Conservation (phyloP, 306 rosid species). For the Herpetospermum pedunculosum region DNA sequence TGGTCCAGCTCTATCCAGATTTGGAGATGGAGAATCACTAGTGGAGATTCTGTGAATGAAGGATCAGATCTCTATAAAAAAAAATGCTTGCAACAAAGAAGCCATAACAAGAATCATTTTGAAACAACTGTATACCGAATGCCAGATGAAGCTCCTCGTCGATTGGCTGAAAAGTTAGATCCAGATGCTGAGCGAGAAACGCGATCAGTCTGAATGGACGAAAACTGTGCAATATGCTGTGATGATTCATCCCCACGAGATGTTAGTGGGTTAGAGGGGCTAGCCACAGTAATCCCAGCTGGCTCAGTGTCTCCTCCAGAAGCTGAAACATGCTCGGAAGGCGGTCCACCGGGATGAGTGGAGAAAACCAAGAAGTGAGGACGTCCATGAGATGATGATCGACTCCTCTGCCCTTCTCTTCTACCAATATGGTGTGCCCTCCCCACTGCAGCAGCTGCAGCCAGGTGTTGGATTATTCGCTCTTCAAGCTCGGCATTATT, state of each 20-base stretch:
- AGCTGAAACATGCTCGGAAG: conserved; percentile 25
- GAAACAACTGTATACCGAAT: conserved; percentile 31
- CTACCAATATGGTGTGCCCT: conserved; percentile 50
- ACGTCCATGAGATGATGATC: conserved; percentile 44
- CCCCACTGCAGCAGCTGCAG: conserved; percentile 78
- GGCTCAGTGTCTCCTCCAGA: conserved; percentile 34
- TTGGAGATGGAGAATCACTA: conserved; percentile 26
- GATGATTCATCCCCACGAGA: conserved; percentile 32
- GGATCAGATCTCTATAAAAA: background rate
- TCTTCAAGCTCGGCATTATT: conserved; percentile 58
- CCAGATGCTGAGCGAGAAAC: conserved; percentile 36
- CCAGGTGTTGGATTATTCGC: conserved; percentile 71
- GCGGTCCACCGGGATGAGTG: conserved; percentile 34
- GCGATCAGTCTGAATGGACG: conserved; percentile 23
- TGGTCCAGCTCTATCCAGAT: conserved; percentile 56
- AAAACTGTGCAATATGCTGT: conserved; percentile 22
- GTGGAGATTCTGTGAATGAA: conserved; percentile 28
- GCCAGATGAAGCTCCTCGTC: conserved; percentile 22
- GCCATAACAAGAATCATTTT: background rate
- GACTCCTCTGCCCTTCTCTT: conserved; percentile 47
- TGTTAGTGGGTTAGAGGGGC: conserved; percentile 37
- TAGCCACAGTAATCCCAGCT: conserved; percentile 24
- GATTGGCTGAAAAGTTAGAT: conserved; percentile 29
- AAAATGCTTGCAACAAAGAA: background rate
- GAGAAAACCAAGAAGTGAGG: conserved; percentile 48